phyloP scores from a whole-genome alignment of 495 filamentous ascomycete species.

The Xylaria castorea region DNA sequence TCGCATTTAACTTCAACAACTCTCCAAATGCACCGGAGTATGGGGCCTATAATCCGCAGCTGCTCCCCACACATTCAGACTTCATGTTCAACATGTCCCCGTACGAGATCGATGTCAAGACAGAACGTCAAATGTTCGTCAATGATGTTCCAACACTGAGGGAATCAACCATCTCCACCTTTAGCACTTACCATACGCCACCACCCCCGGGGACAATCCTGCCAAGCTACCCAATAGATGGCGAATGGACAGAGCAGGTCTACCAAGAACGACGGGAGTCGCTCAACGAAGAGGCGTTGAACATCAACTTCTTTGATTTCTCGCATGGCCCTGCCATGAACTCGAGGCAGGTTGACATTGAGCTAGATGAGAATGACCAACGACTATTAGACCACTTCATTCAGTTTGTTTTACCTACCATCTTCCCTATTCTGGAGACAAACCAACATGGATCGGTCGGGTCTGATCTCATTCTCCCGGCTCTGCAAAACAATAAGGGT shows the following conservation, averaged over 20 bases:
- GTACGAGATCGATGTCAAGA: constrained; percentile 95
- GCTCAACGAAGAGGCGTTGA: constrained; percentile 68
- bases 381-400: constrained; percentile 91
- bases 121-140: constrained; percentile 91
- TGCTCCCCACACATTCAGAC: constrained; percentile 47
- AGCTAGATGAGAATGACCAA: constrained; percentile 88
- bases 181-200: constrained; percentile 83
- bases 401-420: constrained; percentile 81
- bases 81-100: constrained; percentile 69
- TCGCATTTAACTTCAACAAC: constrained; percentile 76
- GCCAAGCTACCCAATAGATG: constrained; percentile 67
- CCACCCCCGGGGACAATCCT: constrained; percentile 68
- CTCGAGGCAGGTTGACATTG: constrained; percentile 72
- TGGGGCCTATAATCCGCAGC: constrained; percentile 64
- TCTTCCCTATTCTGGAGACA: constrained; percentile 89
- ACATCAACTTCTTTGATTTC: constrained; percentile 81
- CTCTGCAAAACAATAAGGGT: constrained; percentile 86
- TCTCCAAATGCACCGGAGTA: constrained; percentile 64
- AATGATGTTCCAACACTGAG: constrained; percentile 84
- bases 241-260: constrained; percentile 79
- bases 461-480: constrained; percentile 80
- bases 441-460: constrained; percentile 82
- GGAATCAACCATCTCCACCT: constrained; percentile 85
- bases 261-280: constrained; percentile 70
- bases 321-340: constrained; percentile 61